Evolutionary conservation across 2,329 filamentous ascomycete genomes (phyloP), one percentile per base, ranked within the genome.

Genomic region (Daldinia sp.): DNA sequence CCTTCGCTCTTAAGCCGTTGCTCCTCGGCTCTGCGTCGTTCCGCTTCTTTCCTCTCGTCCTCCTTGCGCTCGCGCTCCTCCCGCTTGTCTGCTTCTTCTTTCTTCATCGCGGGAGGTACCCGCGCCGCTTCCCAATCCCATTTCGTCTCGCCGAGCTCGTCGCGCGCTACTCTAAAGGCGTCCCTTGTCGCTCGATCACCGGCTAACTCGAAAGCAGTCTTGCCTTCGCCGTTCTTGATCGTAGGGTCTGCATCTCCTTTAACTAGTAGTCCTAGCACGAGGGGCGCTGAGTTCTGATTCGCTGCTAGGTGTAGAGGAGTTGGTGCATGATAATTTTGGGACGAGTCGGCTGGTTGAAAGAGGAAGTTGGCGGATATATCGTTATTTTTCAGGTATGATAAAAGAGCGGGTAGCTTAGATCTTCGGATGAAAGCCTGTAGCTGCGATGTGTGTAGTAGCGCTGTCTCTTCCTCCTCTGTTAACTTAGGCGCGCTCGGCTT

Each of bases 241-340:
- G 89, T 90, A 0, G 96, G 96, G 74, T 97, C 89, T 1, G 93
- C 92, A 1, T 85, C 85, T 3, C 86, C 91, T 79, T 95, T 94
- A 0, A 87, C 83, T 0, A 99, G 84, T 1, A 99, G 86, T 0
- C 93, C 93, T 0, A 86, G 80, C 1, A 98, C 88, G n/a, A 98
- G 84, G 0, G 92, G 89, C 0, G 93, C 86, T 0, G 92, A 89
- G 79, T 96, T 96, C 28, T 93, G 89, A 6, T 92, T 89, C 1
- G 96, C 92, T 0, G 95, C 93, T 2, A 98, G 85, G 79, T 98
- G 96, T 4, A 99, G 87, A 0, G 92, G 88, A 0, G 93, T 96
- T 0, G 94, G 88, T 0, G 94, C 91, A 76, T 97, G 93, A 77
- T 94, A 86, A 74, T 94, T 90, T 68, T 90, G 85, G 59, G 90